phyloP scores from a whole-genome alignment of 2,329 filamentous ascomycete species.

The Diatrype stigma region DNA sequence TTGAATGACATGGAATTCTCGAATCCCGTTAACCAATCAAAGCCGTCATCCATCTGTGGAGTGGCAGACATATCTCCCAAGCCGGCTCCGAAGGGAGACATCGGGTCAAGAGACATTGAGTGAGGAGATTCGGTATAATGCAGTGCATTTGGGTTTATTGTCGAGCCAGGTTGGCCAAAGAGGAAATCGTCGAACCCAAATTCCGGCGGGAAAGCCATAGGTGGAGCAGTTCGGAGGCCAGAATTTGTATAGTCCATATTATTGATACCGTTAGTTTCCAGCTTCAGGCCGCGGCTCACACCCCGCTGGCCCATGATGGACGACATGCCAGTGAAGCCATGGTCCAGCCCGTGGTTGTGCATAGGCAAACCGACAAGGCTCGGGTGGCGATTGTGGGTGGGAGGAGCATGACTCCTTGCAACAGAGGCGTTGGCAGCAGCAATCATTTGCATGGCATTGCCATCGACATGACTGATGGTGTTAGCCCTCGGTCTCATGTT shows the following conservation, averaged over 20 bases:
- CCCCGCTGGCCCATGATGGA: conserved; percentile 62
- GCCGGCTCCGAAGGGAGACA: conserved; percentile 55
- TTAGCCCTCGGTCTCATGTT: conserved; percentile 86
- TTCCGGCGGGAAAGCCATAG: conserved; percentile 55
- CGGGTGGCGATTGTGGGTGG: conserved; percentile 65
- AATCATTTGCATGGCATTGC: conserved; percentile 68
- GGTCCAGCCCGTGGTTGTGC: conserved; percentile 44
- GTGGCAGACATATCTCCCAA: conserved; percentile 55
- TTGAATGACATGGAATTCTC: conserved; percentile 71
- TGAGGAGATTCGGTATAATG: conserved; percentile 81
- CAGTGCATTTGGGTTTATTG: conserved; percentile 68
- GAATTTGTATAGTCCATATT: conserved; percentile 56
- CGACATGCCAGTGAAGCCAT: conserved; percentile 72
- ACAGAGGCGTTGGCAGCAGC: conserved; percentile 54
- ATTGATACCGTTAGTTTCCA: conserved; percentile 73
- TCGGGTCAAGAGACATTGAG: conserved; percentile 57
- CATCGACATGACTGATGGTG: conserved; percentile 92
- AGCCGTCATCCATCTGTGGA: conserved; percentile 68
- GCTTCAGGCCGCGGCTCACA: conserved; percentile 66
- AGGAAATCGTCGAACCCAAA: conserved; percentile 68
- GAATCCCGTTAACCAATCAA: conserved; percentile 79
- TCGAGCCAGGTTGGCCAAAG: conserved; percentile 62
- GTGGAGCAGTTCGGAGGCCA: conserved; percentile 75
- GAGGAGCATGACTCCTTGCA: conserved; percentile 42
- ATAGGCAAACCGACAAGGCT: conserved; percentile 67